Percentiles rank a stretch among this genome's conserved stretches.
These are phyloP conservation scores for Prunus mume DNA, from an alignment of 306 rosid genomes.

Conservation along the genomic window DNA sequence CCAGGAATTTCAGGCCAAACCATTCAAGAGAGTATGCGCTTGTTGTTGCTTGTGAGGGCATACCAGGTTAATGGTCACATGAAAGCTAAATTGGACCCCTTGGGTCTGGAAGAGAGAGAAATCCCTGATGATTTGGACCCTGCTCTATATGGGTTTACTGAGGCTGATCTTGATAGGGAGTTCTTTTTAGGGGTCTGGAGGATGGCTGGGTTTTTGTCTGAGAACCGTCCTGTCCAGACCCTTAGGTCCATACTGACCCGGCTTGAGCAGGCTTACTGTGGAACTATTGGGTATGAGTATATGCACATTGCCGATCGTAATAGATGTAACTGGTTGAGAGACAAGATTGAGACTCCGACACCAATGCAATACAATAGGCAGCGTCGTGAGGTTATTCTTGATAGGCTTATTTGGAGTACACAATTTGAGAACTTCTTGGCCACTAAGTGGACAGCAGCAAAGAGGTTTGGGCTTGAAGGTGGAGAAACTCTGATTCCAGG, in stretches of 20 bases:
- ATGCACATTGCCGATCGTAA: slow-evolving; percentile 91
- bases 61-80: slow-evolving; percentile 95
- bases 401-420: slow-evolving; percentile 91
- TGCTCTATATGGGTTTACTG: slow-evolving; percentile 82
- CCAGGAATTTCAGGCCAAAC: slow-evolving; percentile 97
- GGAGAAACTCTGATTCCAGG: slow-evolving; percentile 91
- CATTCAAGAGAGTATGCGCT: slow-evolving; percentile 95
- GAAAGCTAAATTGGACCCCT: slow-evolving; percentile 88
- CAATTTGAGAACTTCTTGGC: slow-evolving; percentile 91
- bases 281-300: slow-evolving; percentile 89
- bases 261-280: slow-evolving; percentile 96
- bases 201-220: slow-evolving; percentile 94
- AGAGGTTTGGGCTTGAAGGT: slow-evolving; percentile 96
- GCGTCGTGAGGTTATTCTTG: slow-evolving; percentile 86
- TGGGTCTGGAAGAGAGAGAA: slow-evolving; percentile 61
- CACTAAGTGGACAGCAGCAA: slow-evolving; percentile 90
- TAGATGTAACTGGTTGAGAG: slow-evolving; percentile 88
- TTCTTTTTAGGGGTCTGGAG: slow-evolving; percentile 96
- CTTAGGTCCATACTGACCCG: slow-evolving; percentile 86
- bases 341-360: slow-evolving; percentile 85
- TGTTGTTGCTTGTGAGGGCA: slow-evolving; percentile 83
- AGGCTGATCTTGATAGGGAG: slow-evolving; percentile 95
- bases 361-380: slow-evolving; percentile 60
- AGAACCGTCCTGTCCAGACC: slow-evolving; percentile 93
- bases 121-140: slow-evolving; percentile 81